Percentiles rank a stretch among this genome's conserved stretches.
phyloP scores from a whole-genome alignment of 148 eudicot genomes.

The Fallopia convolvulus region DNA sequence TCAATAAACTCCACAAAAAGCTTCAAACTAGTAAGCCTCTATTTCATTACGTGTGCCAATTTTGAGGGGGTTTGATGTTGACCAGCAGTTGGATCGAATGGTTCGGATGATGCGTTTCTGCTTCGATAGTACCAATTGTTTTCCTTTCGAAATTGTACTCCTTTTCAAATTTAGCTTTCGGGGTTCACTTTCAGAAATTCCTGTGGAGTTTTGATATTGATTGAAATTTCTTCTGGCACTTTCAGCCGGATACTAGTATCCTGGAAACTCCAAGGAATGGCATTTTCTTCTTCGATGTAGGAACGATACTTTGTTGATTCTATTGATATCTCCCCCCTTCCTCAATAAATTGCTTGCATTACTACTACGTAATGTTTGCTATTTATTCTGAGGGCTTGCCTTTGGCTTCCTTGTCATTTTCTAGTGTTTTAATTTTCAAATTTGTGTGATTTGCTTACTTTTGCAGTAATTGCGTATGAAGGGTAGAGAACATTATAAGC shows the following conservation, averaged over 20 bases:
- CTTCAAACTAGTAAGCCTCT: slow-evolving; percentile 56
- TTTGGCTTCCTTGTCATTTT: not conserved
- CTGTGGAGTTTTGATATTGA: not conserved
- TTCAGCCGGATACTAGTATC: not conserved
- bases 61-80: not conserved
- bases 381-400: not conserved
- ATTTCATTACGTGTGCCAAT: not conserved
- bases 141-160: not conserved
- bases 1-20: slow-evolving; percentile 83
- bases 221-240: not conserved
- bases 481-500: not conserved
- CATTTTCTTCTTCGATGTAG: not conserved
- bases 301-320: not conserved
- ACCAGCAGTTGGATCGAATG: not conserved
- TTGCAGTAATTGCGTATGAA: not conserved
- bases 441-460: not conserved
- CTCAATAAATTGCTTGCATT: not conserved
- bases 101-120: not conserved
- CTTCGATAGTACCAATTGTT: not conserved
- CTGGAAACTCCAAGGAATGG: not conserved
- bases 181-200: not conserved
- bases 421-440: not conserved
- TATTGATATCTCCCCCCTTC: not conserved
- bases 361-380: not conserved
- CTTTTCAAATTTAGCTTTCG: not conserved